Percentiles rank a stretch among this genome's conserved stretches.
phyloP scores from a whole-genome alignment of 306 rosid species.

The Cicer chorassanicum region DNA sequence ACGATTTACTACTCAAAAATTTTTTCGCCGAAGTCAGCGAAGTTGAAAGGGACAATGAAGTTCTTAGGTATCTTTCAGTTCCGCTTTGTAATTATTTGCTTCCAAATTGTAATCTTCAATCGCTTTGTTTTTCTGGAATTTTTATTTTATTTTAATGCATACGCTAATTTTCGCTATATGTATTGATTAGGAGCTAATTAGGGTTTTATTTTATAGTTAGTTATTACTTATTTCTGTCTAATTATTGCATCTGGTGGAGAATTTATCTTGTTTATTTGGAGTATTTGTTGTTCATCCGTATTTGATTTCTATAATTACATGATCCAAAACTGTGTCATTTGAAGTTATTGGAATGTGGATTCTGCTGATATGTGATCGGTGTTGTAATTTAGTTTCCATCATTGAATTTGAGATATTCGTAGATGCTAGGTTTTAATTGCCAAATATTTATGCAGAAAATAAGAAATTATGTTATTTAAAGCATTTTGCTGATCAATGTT shows the following conservation, averaged over 20 bases:
- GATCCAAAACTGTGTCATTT: slow-evolving; percentile 16
- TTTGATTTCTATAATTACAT: slow-evolving; percentile 26
- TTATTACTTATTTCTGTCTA: neutral
- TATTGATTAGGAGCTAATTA: slow-evolving; percentile 27
- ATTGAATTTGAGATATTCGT: slow-evolving; percentile 30
- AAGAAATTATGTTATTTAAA: slow-evolving; percentile 27
- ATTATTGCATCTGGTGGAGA: slow-evolving; percentile 27
- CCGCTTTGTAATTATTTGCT: neutral
- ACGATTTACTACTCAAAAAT: slow-evolving; percentile 89
- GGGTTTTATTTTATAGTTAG: slow-evolving; percentile 31
- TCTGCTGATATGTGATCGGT: slow-evolving; percentile 11
- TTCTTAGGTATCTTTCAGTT: slow-evolving; percentile 57
- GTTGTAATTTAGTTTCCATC: slow-evolving; percentile 23
- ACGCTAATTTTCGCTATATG: neutral
- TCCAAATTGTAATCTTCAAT: slow-evolving; percentile 8
- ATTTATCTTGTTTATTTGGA: slow-evolving; percentile 17
- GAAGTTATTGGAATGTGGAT: neutral
- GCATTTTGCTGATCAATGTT: slow-evolving; percentile 40
- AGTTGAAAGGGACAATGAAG: slow-evolving; percentile 98
- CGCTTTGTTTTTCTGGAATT: neutral
- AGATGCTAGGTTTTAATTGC: slow-evolving; percentile 4
- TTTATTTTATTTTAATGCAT: neutral
- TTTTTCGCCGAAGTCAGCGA: slow-evolving; percentile 98
- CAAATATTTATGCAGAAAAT: slow-evolving; percentile 4
- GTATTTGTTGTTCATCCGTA: slow-evolving; percentile 1